Percentiles rank a stretch among this genome's conserved stretches.
Conservation (phyloP, 768 basidiomycete genomes). For the Rubroboletus pulcherrimus region DNA sequence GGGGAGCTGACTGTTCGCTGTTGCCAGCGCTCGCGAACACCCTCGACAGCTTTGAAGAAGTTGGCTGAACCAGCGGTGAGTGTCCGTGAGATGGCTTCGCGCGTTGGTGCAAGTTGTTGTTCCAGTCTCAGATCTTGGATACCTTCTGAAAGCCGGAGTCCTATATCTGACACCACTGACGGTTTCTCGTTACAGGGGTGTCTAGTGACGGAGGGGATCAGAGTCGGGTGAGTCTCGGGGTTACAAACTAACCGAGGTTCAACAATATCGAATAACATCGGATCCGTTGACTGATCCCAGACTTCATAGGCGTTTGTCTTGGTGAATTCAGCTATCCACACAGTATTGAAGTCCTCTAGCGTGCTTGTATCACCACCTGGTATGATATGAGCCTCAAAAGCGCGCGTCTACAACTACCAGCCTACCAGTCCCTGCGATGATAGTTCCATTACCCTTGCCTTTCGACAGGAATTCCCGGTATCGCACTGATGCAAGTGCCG, state of each 20-base stretch:
- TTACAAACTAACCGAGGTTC: slow-evolving; percentile 68
- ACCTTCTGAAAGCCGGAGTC: slow-evolving; percentile 87
- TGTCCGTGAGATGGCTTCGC: slow-evolving; percentile 83
- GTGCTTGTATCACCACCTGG: slow-evolving; percentile 55
- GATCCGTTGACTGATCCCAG: slow-evolving; percentile 91
- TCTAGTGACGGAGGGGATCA: slow-evolving; percentile 36
- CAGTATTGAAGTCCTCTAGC: slow-evolving; percentile 76
- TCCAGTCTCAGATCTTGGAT: slow-evolving; percentile 92
- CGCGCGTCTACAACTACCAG: not conserved
- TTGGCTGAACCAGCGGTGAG: slow-evolving; percentile 69
- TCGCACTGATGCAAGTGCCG: slow-evolving; percentile 83
- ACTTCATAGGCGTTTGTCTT: slow-evolving; percentile 82
- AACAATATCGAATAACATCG: slow-evolving; percentile 89
- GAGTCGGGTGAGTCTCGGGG: not conserved
- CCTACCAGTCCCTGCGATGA: slow-evolving; percentile 61
- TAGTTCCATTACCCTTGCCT: slow-evolving; percentile 56
- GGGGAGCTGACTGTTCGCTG: slow-evolving; percentile 33
- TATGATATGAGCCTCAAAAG: slow-evolving; percentile 21
- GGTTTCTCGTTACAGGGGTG: slow-evolving; percentile 94
- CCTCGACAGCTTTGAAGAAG: slow-evolving; percentile 88
- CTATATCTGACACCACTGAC: slow-evolving; percentile 85
- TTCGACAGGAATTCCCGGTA: slow-evolving; percentile 83
- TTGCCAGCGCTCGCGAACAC: slow-evolving; percentile 74
- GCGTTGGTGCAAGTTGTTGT: slow-evolving; percentile 88
- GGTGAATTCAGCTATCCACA: slow-evolving; percentile 88